Conservation (phyloP, 2,329 filamentous ascomycete species). For the Dactylellina leptospora region DNA sequence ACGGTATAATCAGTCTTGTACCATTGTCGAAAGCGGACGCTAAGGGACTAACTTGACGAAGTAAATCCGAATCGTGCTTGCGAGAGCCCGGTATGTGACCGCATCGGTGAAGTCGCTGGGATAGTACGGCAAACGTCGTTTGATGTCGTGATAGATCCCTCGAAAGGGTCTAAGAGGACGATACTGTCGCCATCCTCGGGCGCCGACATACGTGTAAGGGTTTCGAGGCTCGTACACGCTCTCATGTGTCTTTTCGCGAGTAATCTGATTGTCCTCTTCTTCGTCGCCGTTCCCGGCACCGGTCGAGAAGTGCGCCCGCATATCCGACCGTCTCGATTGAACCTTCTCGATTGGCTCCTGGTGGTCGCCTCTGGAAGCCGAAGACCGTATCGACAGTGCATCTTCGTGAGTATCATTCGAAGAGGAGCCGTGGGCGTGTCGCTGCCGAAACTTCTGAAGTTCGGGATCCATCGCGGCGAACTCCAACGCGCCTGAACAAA, state of each 20-base stretch:
- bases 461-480: conserved; percentile 32
- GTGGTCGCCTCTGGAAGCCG: background rate
- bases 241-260: conserved; percentile 45
- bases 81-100: conserved; percentile 66
- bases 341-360: conserved; percentile 23
- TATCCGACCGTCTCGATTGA: conserved; percentile 16
- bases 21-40: background rate
- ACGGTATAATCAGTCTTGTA: background rate
- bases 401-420: conserved; percentile 19
- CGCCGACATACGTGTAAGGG: conserved; percentile 41
- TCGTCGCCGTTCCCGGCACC: conserved; percentile 1
- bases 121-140: conserved; percentile 59
- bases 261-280: conserved; percentile 1
- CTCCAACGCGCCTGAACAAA: background rate
- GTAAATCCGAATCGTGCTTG: conserved; percentile 68
- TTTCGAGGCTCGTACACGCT: conserved; percentile 38
- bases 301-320: background rate
- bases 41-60: conserved; percentile 65
- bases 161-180: conserved; percentile 43
- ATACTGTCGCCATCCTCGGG: conserved; percentile 50
- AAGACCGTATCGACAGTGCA: conserved; percentile 31
- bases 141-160: conserved; percentile 51
- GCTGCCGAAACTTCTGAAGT: conserved; percentile 48
- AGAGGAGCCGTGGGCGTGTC: conserved; percentile 1
- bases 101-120: conserved; percentile 68